Evolutionary conservation across 2,329 filamentous ascomycete species (phyloP).

Genomic region (Xylaria sp.): DNA sequence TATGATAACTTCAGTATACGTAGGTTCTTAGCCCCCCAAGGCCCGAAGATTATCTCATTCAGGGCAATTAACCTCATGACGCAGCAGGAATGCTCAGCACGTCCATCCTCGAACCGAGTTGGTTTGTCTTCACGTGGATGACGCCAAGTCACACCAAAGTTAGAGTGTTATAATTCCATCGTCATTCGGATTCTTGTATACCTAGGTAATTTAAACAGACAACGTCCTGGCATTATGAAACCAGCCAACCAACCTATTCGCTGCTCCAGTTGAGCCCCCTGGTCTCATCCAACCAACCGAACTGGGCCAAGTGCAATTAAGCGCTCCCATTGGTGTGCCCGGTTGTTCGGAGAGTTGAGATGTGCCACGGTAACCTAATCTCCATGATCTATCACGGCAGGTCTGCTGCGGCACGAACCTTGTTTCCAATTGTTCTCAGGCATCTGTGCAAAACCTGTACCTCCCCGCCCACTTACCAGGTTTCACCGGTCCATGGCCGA

Average conservation of each 20-base stretch:
- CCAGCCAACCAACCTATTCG: not conserved
- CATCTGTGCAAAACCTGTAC: slow-evolving; percentile 11
- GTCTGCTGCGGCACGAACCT: slow-evolving; percentile 33
- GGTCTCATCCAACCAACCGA: not conserved
- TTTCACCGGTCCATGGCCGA: slow-evolving; percentile 19
- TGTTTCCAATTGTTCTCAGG: slow-evolving; percentile 26
- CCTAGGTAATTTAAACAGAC: not conserved
- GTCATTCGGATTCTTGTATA: not conserved
- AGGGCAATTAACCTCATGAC: not conserved
- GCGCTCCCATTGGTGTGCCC: slow-evolving; percentile 1
- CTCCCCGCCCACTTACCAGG: slow-evolving; percentile 11
- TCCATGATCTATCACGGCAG: slow-evolving; percentile 23
- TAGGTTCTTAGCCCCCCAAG: no score
- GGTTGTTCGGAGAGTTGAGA: slow-evolving; percentile 14
- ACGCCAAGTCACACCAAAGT: slow-evolving; percentile 1
- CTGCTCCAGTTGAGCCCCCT: not conserved
- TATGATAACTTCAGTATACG: not conserved
- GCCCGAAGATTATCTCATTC: no score
- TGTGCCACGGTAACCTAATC: slow-evolving; percentile 30
- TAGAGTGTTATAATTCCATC: not conserved
- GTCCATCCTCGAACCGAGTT: not conserved
- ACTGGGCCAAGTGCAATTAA: not conserved
- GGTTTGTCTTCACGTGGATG: slow-evolving; percentile 7
- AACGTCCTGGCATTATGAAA: not conserved
- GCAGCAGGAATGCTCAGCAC: not conserved